Conservation (phyloP, 352 stramenopile genomes). For the Peronospora tabacina region DNA sequence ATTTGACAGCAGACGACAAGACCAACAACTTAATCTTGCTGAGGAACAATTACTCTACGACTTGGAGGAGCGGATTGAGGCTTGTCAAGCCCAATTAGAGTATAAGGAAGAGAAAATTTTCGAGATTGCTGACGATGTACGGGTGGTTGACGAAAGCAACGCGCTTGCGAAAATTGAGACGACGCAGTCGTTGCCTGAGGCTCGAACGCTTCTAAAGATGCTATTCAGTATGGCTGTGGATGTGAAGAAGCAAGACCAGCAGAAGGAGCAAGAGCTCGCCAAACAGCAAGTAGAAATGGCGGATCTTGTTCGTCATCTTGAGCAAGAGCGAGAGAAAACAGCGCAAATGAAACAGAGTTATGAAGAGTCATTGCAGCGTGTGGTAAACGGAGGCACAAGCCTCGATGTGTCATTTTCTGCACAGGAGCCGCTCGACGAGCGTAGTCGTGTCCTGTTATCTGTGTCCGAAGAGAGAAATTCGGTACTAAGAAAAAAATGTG, state of each 20-base stretch:
- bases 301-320: slow-evolving; percentile 49
- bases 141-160: slow-evolving; percentile 32
- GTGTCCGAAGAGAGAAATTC: slow-evolving; percentile 72
- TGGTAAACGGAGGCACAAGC: slow-evolving; percentile 38
- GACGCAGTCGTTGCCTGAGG: slow-evolving; percentile 76
- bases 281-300: slow-evolving; percentile 68
- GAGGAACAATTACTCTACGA: slow-evolving; percentile 79
- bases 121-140: slow-evolving; percentile 57
- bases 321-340: slow-evolving; percentile 67
- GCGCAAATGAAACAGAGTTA: slow-evolving; percentile 78
- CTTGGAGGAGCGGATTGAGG: slow-evolving; percentile 81
- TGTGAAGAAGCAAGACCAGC: slow-evolving; percentile 81
- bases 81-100: slow-evolving; percentile 75
- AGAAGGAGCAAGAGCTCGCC: slow-evolving; percentile 66
- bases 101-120: slow-evolving; percentile 88
- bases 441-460: slow-evolving; percentile 54
- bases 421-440: slow-evolving; percentile 45
- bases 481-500: slow-evolving; percentile 63
- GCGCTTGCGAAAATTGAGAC: slow-evolving; percentile 75
- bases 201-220: slow-evolving; percentile 74
- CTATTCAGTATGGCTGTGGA: slow-evolving; percentile 84
- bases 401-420: slow-evolving; percentile 7
- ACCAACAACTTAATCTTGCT: slow-evolving; percentile 61
- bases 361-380: slow-evolving; percentile 73
- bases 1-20: slow-evolving; percentile 36